Percentiles rank a stretch among this genome's conserved stretches.
Conservation (phyloP, 495 filamentous ascomycete genomes). For the Xylaria curta region DNA sequence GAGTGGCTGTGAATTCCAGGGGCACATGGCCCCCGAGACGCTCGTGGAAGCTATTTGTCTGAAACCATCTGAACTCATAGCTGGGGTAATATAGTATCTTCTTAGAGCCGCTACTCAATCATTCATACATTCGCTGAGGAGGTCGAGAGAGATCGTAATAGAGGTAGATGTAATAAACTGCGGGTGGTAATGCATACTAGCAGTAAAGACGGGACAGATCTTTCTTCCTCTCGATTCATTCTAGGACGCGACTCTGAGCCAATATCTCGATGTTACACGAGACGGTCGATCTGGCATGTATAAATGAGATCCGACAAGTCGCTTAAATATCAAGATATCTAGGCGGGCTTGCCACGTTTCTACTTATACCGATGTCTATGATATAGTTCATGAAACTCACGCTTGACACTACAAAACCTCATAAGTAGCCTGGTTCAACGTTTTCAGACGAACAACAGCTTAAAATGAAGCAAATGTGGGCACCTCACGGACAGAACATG, state of each 20-base stretch:
- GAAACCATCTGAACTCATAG: slow-evolving; percentile 9
- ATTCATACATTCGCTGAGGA: background rate
- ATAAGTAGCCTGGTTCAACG: background rate
- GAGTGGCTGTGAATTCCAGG: background rate
- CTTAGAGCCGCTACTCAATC: background rate
- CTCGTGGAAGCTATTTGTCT: background rate
- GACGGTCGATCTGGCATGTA: background rate
- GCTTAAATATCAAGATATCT: background rate
- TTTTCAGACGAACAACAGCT: background rate
- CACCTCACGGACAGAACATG: background rate
- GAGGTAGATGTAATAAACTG: background rate
- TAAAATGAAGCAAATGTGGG: background rate
- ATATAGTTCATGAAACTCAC: background rate
- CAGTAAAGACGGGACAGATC: background rate
- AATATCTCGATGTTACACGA: background rate
- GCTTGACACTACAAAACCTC: background rate
- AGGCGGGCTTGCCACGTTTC: background rate
- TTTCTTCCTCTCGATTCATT: too few relatives aligned
- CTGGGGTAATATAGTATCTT: background rate
- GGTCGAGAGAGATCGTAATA: background rate
- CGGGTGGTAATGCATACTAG: background rate
- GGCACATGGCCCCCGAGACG: background rate
- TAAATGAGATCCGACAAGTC: background rate
- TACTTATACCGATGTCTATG: background rate
- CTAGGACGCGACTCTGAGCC: background rate